Evolutionary conservation across 2,329 filamentous ascomycete species (phyloP), one percentile per base, ranked within the genome.

Genomic region (Amphichorda felina): DNA sequence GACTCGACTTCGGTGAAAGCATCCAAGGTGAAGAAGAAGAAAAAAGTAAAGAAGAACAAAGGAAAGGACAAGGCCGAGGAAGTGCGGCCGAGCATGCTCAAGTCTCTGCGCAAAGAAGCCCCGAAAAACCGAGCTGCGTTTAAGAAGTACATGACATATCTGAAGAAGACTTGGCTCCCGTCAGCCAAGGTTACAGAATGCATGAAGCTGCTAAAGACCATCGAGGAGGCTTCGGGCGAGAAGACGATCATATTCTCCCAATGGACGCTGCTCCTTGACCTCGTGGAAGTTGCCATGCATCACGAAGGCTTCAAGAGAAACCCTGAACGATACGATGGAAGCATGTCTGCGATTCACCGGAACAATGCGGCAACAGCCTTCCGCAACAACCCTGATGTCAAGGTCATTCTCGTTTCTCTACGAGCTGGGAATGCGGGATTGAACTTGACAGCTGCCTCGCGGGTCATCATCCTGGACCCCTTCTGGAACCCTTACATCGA

Each of bases 401-500:
- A 73, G 1, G 74, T 94, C 44, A 72, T 95, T 64, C 77, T 94
- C 2, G 86, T 87, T 2, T 88, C 82, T 46, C 64, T 94, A 30
- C 74, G 75, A 10, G 87, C 91, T 3, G 89, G 84, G 54, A 83
- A 81, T 39, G 78, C 87, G 0, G 88, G 88, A 2, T 70, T 95
- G 31, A 95, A 95, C 50, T 68, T 95, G 16, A 84, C 82, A 27
- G 75, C 77, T 14, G 88, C 87, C 1, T 85, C 79, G 2, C 80
- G 86, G 43, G 84, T 94, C 45, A 85, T 95, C 54, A 82, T 94
- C 43, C 76, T 94, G 50, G 87, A 94, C 51, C 87, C 87, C 0
- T 94, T 93, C 61, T 94, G 86, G 85, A 95, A 94, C 43, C 88
- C 87, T 0, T 94, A 82, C 51, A 82, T 93, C 33, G 88, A 94